These are phyloP conservation scores for Paragyromitra xinjiangensis DNA, from an alignment of 495 filamentous ascomycete species.

Conservation along the genomic window DNA sequence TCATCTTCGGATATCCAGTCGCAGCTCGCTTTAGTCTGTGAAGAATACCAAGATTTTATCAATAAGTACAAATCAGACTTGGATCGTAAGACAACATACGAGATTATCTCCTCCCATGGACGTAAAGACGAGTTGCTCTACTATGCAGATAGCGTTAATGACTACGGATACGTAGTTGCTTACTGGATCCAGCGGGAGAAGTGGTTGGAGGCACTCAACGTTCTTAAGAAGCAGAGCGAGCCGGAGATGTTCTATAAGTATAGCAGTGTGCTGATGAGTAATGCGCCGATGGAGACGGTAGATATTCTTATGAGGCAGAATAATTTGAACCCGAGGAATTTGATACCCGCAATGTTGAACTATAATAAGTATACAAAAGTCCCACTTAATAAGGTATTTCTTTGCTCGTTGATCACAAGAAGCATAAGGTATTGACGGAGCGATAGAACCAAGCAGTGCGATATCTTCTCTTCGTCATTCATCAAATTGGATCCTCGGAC, in stretches of 20 bases:
- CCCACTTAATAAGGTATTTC: constrained; percentile 61
- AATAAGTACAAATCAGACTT: constrained; percentile 83
- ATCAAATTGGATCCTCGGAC: constrained; percentile 80
- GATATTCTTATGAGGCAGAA: constrained; percentile 93
- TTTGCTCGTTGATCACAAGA: neutral
- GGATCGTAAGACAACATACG: constrained; percentile 90
- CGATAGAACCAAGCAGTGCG: constrained; percentile 89
- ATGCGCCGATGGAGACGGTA: constrained; percentile 81
- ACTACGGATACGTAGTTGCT: constrained; percentile 91
- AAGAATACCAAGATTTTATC: constrained; percentile 88
- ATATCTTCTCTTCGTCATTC: constrained; percentile 92
- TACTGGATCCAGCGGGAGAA: constrained; percentile 98
- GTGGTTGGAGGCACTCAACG: constrained; percentile 87
- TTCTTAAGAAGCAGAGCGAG: constrained; percentile 89
- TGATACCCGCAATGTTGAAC: constrained; percentile 91
- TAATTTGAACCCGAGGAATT: constrained; percentile 83
- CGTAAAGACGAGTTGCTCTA: constrained; percentile 90
- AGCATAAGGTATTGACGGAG: constrained; percentile 58
- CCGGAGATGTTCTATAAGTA: constrained; percentile 95
- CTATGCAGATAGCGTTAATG: constrained; percentile 85
- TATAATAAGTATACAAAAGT: constrained; percentile 81
- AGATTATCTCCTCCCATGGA: constrained; percentile 94
- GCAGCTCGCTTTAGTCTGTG: constrained; percentile 72
- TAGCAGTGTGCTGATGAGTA: constrained; percentile 93
- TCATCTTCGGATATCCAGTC: constrained; percentile 71